Evolutionary conservation across 352 stramenopile genomes (phyloP), one percentile per base, ranked within the genome.

Genomic region (Phytophthora foliorum): DNA sequence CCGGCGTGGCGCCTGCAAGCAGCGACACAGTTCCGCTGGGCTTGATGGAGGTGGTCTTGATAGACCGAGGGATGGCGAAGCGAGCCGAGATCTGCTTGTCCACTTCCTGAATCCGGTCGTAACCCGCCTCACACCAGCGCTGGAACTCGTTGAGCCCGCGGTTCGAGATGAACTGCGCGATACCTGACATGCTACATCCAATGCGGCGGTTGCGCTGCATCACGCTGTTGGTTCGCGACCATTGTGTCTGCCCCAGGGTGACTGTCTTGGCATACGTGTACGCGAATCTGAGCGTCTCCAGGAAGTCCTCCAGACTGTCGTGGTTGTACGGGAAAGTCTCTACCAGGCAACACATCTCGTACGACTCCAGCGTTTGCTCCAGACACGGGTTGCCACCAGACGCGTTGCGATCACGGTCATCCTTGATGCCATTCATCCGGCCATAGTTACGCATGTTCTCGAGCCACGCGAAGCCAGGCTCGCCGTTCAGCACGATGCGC

Each of bases 241-340:
- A 98, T 53, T 98, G 93, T 3, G 92, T 98, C 13, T 82, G 77
- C 1, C 92, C 93, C 10, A 98, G 80, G 7, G 93, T 98, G n/a
- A 98, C 94, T 1, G 92, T 98, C 80, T 98, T 98, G 7, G 93
- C 94, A 71, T 98, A 98, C 68, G 97, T 70, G 67, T 92, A 97
- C 6, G 92, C 92, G 65, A 82, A 93, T 36, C 89, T 83, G 6
- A 98, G 80, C 22, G 94, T 98, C 63, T 90, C 75, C 21, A 93
- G 42, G 74, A 91, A 98, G 56, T 98, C 94, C 11, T 98, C 85
- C 4, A 98, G 54, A 22, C 63, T 82, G n/a, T 82, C 68, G 70
- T 98, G 92, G 29, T 92, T 90, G 48, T 67, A 74, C 19, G 94
- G 94, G 72, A 98, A 98, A 0, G 94, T 98, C 77, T 98, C 94